phyloP scores from a whole-genome alignment of 495 filamentous ascomycete species.

The Aspergillus diversus region DNA sequence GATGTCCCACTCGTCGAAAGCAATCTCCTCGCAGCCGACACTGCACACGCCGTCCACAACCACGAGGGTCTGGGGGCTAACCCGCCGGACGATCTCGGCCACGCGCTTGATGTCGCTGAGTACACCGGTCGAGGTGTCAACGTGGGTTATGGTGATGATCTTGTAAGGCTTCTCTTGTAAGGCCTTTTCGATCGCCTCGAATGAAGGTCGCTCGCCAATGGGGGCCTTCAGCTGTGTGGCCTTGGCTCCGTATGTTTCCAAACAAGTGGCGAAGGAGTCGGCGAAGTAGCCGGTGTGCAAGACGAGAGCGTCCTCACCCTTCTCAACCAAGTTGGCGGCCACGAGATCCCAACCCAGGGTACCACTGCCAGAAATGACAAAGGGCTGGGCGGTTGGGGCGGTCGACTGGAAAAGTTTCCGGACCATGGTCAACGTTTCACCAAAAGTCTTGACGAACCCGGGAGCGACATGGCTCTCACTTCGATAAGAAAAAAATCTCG shows the following conservation, averaged over 20 bases:
- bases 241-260: slow-evolving; percentile 86
- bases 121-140: slow-evolving; percentile 96
- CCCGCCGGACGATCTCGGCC: slow-evolving; percentile 76
- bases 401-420: slow-evolving; percentile 92
- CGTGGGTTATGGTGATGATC: slow-evolving; percentile 90
- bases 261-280: slow-evolving; percentile 90
- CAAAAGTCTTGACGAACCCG: slow-evolving; percentile 87
- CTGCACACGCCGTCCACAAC: slow-evolving; percentile 96
- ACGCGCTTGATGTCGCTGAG: slow-evolving; percentile 86
- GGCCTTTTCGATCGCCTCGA: slow-evolving; percentile 83
- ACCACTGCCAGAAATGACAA: slow-evolving; percentile 90
- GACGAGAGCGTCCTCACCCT: slow-evolving; percentile 87
- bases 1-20: slow-evolving; percentile 91
- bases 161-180: slow-evolving; percentile 90
- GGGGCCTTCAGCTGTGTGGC: slow-evolving; percentile 87
- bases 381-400: slow-evolving; percentile 80
- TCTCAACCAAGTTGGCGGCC: slow-evolving; percentile 85
- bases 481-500: slow-evolving; percentile 1
- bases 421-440: slow-evolving; percentile 83
- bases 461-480: slow-evolving; percentile 92
- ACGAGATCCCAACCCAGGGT: slow-evolving; percentile 97
- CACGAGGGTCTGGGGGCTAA: slow-evolving; percentile 87
- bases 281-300: slow-evolving; percentile 97
- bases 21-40: slow-evolving; percentile 93
- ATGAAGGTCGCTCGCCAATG: slow-evolving; percentile 85